phyloP scores from a whole-genome alignment of 1,139 yeast species.

The Protomyces inouyei region DNA sequence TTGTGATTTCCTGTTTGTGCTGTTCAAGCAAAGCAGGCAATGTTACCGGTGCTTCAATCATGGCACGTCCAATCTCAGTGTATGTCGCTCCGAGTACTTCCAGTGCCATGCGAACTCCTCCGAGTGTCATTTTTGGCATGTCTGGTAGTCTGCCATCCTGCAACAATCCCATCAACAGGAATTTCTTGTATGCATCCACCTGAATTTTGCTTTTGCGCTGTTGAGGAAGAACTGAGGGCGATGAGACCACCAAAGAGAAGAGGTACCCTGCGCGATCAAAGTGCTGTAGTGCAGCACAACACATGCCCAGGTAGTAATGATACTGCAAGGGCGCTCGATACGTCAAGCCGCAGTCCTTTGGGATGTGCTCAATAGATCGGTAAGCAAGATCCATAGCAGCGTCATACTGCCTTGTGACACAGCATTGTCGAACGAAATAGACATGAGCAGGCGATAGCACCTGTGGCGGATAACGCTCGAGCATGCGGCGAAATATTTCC shows the following conservation, averaged over 20 bases:
- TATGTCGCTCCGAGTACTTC: conserved; percentile 3
- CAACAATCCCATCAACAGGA: conserved; percentile 30
- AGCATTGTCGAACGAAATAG: conserved; percentile 6
- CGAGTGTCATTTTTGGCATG: neutral
- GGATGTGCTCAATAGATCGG: conserved; percentile 4
- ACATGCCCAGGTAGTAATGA: conserved; percentile 35
- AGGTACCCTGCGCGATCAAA: conserved; percentile 34
- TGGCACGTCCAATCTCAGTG: conserved; percentile 3
- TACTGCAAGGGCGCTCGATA: conserved; percentile 32
- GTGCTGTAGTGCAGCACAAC: conserved; percentile 32
- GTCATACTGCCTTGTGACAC: neutral
- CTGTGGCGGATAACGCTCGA: conserved; percentile 3
- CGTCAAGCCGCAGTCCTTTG: conserved; percentile 5
- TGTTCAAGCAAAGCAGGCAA: neutral
- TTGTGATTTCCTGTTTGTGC: neutral
- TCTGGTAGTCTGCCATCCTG: conserved; percentile 26
- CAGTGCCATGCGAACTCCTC: neutral
- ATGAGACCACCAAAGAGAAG: conserved; percentile 33
- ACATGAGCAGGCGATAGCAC: conserved; percentile 12
- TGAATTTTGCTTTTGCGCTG: conserved; percentile 27
- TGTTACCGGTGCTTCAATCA: neutral
- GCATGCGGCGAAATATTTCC: neutral
- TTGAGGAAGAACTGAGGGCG: conserved; percentile 27
- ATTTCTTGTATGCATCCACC: conserved; percentile 31
- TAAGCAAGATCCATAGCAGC: conserved; percentile 4